phyloP scores from a whole-genome alignment of 495 filamentous ascomycete genomes.

The Tuber microsphaerosporum region DNA sequence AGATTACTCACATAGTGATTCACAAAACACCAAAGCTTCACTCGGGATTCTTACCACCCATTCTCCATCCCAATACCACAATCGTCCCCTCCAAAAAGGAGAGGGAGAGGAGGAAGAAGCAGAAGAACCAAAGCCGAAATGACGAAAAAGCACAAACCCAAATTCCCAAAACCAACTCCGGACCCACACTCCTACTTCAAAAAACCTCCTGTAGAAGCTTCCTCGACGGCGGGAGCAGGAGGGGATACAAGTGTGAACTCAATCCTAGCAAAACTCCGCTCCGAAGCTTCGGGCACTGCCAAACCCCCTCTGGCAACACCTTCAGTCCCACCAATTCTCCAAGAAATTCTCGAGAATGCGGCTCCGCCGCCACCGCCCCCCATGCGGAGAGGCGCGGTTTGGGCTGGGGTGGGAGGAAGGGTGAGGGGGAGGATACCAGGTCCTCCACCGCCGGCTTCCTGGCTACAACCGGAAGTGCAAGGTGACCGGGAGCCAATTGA shows the following conservation, averaged over 20 bases:
- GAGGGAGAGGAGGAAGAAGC: not conserved
- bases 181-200: not conserved
- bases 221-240: not conserved
- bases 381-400: constrained; percentile 5
- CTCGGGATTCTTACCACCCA: not conserved
- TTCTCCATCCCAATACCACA: not conserved
- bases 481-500: not conserved
- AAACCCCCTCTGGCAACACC: not conserved
- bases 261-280: constrained; percentile 33
- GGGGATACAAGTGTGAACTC: constrained; percentile 24
- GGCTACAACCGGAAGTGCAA: constrained; percentile 9
- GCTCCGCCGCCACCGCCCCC: constrained; percentile 25
- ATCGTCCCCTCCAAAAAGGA: not conserved
- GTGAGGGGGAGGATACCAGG: constrained; percentile 19
- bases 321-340: constrained; percentile 31
- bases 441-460: constrained; percentile 37
- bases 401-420: constrained; percentile 14
- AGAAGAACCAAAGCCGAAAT: not conserved
- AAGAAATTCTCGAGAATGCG: constrained; percentile 27
- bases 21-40: not conserved
- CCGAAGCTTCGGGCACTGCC: constrained; percentile 14
- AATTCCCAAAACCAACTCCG: not conserved
- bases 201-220: not conserved
- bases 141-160: not conserved
- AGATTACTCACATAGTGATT: not conserved